Evolutionary conservation across 2,329 filamentous ascomycete genomes (phyloP).

Genomic region (Aspergillus sp.): DNA sequence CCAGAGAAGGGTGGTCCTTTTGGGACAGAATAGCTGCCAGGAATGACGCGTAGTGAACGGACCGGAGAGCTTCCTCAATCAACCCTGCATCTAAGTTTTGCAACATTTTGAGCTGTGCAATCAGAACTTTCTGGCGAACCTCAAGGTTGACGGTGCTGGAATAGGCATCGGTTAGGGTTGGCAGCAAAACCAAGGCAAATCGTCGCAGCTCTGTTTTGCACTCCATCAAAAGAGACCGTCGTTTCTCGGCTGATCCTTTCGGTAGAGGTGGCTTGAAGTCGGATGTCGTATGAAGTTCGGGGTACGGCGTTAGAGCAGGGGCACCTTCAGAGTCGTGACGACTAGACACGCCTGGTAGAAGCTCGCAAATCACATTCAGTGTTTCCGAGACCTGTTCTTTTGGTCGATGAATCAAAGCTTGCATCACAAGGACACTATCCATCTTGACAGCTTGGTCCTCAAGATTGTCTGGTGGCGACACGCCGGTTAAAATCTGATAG

Average conservation of each 20-base stretch:
- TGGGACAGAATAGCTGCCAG: constrained; percentile 93
- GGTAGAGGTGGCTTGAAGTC: constrained; percentile 38
- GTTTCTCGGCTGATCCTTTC: constrained; percentile 71
- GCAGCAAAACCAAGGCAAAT: constrained; percentile 90
- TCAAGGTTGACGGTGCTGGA: constrained; percentile 96
- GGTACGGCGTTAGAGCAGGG: constrained; percentile 54
- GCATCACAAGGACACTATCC: constrained; percentile 98
- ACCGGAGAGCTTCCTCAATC: constrained; percentile 79
- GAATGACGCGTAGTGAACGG: constrained; percentile 94
- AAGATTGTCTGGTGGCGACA: constrained; percentile 84
- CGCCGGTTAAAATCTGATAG: constrained; percentile 94
- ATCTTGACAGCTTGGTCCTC: constrained; percentile 63
- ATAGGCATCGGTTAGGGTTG: constrained; percentile 93
- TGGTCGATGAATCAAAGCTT: constrained; percentile 92
- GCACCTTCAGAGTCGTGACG: constrained; percentile 54
- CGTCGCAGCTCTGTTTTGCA: constrained; percentile 87
- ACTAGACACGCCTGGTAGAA: constrained; percentile 75
- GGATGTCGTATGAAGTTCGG: constrained; percentile 51
- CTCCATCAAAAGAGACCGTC: constrained; percentile 77
- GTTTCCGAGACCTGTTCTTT: constrained; percentile 97
- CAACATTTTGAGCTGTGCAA: constrained; percentile 96
- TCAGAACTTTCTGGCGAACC: constrained; percentile 92
- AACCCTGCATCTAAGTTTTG: constrained; percentile 89
- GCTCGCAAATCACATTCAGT: constrained; percentile 93
- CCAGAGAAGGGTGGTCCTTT: constrained; percentile 85